These are phyloP conservation scores for Borovskyia barvae DNA, from an alignment of 208 protist species.

Conservation along the genomic window DNA sequence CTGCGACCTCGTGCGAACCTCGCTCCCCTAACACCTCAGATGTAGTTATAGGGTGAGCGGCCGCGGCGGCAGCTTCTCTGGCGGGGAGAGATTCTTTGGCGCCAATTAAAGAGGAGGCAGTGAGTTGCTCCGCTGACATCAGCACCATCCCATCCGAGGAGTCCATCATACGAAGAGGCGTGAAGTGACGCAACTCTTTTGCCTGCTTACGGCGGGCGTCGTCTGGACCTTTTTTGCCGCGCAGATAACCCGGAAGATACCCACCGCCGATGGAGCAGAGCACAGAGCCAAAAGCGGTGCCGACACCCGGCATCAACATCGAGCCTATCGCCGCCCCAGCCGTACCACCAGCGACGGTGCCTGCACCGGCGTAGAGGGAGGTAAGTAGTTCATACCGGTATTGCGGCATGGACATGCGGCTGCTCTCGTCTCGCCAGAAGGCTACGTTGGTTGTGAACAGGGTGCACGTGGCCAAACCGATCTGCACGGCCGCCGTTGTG, in stretches of 20 bases:
- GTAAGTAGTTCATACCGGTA: conserved; percentile 61
- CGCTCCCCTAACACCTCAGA: background rate
- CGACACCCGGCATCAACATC: conserved; percentile 57
- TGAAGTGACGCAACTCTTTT: background rate
- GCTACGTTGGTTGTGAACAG: conserved; percentile 34
- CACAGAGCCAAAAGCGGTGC: conserved; percentile 61
- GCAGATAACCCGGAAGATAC: conserved; percentile 34
- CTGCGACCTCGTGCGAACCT: background rate
- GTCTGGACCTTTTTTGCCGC: conserved; percentile 40
- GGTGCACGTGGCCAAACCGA: conserved; percentile 28
- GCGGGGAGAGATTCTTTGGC: background rate
- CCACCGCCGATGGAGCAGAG: conserved; percentile 32
- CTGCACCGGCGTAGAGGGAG: conserved; percentile 23
- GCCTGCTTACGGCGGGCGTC: conserved; percentile 23
- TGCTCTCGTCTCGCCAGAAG: conserved; percentile 25
- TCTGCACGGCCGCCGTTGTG: conserved; percentile 42
- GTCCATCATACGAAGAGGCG: conserved; percentile 23
- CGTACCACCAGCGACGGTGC: conserved; percentile 43
- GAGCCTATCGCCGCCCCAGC: conserved; percentile 53
- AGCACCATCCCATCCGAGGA: conserved; percentile 1
- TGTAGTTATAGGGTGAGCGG: background rate
- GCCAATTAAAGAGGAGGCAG: background rate
- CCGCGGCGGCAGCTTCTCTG: background rate
- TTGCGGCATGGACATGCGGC: conserved; percentile 37
- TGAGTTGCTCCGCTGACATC: conserved; percentile 20